Evolutionary conservation across 2,329 filamentous ascomycete genomes (phyloP), one percentile per base, ranked within the genome.

Genomic region (Epichloe brachyelytri): DNA sequence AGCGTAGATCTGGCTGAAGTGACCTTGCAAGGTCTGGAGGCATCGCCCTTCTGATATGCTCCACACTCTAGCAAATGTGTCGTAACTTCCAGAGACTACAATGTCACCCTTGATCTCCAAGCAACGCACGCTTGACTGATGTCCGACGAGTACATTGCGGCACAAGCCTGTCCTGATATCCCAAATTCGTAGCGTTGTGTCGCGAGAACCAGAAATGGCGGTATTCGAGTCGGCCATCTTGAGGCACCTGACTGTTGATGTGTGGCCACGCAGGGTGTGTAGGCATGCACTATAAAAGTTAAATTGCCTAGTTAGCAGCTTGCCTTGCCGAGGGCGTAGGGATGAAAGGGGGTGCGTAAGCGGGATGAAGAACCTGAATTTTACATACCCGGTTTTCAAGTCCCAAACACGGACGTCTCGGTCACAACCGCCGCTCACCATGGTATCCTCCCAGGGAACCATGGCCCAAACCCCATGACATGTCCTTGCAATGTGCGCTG

Each of bases 381-480:
- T 5, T 34, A 60, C 81, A 66, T 78, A 94, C 88, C 90, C 93
- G 54, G 88, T 95, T 48, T 83, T 82, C 74, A 98, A 83, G 62
- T 98, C 87, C 93, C 93, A 98, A 5, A 98, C 93, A 52, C 93
- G 80, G 30, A 98, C 93, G 64, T 98, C 93, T 54, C 93, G 81
- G 70, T 98, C 93, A 65, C 93, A 98, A 5, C 93, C 93, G 60
- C 93, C 93, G 60, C 89, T 96, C 54, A 98, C 93, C 54, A 98
- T 76, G 49, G 88, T 85, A 65, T 98, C 91, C 53, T 88, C 91
- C 87, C 90, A 96, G 6, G 93, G 93, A 22, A 98, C 89, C 91
- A 98, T 97, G 46, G 93, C 93, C 93, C 93, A 98, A 19, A 98
- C 93, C 40, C 93, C 93, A 98, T 98, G 43, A 97, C 87, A 70